Evolutionary conservation across 2,329 filamentous ascomycete species (phyloP).

Genomic region (Fragosphaeria purpurea): DNA sequence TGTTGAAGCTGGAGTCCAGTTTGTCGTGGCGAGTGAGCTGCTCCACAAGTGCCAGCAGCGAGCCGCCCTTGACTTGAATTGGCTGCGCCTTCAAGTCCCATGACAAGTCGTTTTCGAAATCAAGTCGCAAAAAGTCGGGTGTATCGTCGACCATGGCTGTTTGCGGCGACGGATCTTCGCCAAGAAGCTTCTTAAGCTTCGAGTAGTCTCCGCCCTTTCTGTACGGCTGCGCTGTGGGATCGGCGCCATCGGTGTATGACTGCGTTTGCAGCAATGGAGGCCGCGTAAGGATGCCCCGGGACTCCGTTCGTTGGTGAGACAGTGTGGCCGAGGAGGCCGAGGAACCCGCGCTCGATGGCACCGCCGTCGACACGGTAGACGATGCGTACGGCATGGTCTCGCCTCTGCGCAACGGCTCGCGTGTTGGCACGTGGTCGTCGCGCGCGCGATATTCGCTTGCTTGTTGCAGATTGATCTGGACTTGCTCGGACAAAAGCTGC

Average conservation of each 20-base stretch:
- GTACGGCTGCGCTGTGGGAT: conserved; percentile 36
- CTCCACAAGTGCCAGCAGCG: conserved; percentile 79
- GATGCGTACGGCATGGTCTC: conserved; percentile 46
- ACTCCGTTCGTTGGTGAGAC: conserved; percentile 47
- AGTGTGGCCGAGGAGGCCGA: background rate
- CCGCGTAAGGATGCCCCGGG: conserved; percentile 36
- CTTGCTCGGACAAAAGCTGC: conserved; percentile 75
- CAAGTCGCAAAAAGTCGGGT: conserved; percentile 74
- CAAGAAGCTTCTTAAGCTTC: conserved; percentile 57
- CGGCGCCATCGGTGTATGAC: conserved; percentile 53
- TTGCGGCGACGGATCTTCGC: conserved; percentile 50
- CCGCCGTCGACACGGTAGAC: conserved; percentile 14
- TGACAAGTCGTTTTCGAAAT: conserved; percentile 79
- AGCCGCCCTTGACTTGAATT: conserved; percentile 77
- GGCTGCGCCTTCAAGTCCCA: conserved; percentile 76
- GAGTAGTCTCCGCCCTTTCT: conserved; percentile 52
- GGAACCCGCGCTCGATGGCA: conserved; percentile 1
- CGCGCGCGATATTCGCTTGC: conserved; percentile 34
- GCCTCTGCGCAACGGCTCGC: conserved; percentile 44
- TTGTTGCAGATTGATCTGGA: conserved; percentile 47
- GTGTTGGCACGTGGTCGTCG: conserved; percentile 33
- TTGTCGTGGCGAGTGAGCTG: conserved; percentile 94
- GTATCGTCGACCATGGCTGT: conserved; percentile 55
- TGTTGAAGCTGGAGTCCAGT: conserved; percentile 90
- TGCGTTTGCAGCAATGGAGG: conserved; percentile 45